phyloP scores from a whole-genome alignment of 2,329 filamentous ascomycete genomes.

The Verticillium nonalfalfae region DNA sequence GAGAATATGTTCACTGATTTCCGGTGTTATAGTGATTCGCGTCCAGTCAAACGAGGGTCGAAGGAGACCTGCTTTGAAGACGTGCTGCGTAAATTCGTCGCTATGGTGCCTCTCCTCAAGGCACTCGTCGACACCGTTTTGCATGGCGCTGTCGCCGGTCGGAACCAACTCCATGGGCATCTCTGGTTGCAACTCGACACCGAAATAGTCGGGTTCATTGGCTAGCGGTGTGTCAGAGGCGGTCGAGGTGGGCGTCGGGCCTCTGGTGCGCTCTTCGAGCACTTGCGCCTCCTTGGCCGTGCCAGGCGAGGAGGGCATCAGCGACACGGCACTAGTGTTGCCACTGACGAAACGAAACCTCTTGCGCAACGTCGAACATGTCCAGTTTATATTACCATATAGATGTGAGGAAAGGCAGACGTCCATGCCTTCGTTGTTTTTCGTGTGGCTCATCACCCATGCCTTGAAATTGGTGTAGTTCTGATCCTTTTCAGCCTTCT shows the following conservation, averaged over 20 bases:
- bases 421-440: conserved; percentile 44
- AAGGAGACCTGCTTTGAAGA: conserved; percentile 26
- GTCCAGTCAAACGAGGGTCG: conserved; percentile 75
- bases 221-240: conserved; percentile 24
- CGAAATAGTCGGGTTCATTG: conserved; percentile 38
- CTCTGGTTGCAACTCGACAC: conserved; percentile 13
- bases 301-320: conserved; percentile 23
- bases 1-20: conserved; percentile 63
- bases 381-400: conserved; percentile 65
- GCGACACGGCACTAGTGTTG: conserved; percentile 28
- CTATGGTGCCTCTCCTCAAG: conserved; percentile 22
- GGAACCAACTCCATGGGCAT: conserved; percentile 3
- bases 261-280: conserved; percentile 25
- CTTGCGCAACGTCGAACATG: conserved; percentile 60
- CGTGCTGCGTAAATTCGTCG: conserved; percentile 35
- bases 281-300: conserved; percentile 27
- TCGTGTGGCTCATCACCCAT: conserved; percentile 58
- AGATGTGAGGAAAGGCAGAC: conserved; percentile 42
- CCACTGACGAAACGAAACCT: conserved; percentile 65
- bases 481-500: conserved; percentile 28
- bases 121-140: conserved; percentile 19
- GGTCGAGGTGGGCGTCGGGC: conserved; percentile 23
- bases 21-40: conserved; percentile 55
- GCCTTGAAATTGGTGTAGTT: conserved; percentile 60
- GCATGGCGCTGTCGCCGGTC: conserved; percentile 10